A percentile compares a stretch with the other conserved stretches of the same genome.
These are phyloP conservation scores for Zalerion maritima DNA, from an alignment of 495 filamentous ascomycete species.

Conservation along the genomic window DNA sequence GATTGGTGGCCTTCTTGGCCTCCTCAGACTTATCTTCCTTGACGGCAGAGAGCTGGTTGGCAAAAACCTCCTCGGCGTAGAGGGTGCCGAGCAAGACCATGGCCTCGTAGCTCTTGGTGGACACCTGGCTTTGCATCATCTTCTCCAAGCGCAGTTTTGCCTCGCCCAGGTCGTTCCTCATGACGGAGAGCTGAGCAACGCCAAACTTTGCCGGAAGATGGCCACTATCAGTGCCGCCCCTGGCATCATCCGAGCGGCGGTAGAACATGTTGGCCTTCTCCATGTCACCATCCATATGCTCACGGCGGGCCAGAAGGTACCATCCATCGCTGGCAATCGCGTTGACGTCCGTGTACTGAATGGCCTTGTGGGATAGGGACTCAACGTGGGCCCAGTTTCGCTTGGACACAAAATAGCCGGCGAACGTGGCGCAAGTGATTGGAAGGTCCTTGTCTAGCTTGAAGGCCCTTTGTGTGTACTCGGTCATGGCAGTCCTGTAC, in stretches of 20 bases:
- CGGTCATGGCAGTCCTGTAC: slow-evolving; percentile 86
- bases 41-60: slow-evolving; percentile 48
- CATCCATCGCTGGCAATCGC: slow-evolving; percentile 91
- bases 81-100: slow-evolving; percentile 81
- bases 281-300: slow-evolving; percentile 57
- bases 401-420: slow-evolving; percentile 68
- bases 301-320: slow-evolving; percentile 83
- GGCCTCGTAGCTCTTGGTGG: slow-evolving; percentile 65
- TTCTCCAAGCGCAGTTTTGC: slow-evolving; percentile 91
- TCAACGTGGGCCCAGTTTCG: slow-evolving; percentile 69
- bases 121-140: slow-evolving; percentile 49
- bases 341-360: slow-evolving; percentile 88
- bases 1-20: slow-evolving; percentile 63
- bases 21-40: slow-evolving; percentile 83
- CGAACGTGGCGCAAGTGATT: slow-evolving; percentile 78
- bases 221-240: slow-evolving; percentile 75
- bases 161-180: slow-evolving; percentile 71
- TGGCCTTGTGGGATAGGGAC: slow-evolving; percentile 75
- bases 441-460: slow-evolving; percentile 91
- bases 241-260: slow-evolving; percentile 69
- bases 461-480: slow-evolving; percentile 86
- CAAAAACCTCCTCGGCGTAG: slow-evolving; percentile 86
- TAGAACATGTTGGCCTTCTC: slow-evolving; percentile 69
- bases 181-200: slow-evolving; percentile 69
- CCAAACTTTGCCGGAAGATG: slow-evolving; percentile 90